A percentile compares a stretch with the other conserved stretches of the same genome.
Conservation (phyloP, 495 filamentous ascomycete genomes). For the Recurvomyces mirabilis region DNA sequence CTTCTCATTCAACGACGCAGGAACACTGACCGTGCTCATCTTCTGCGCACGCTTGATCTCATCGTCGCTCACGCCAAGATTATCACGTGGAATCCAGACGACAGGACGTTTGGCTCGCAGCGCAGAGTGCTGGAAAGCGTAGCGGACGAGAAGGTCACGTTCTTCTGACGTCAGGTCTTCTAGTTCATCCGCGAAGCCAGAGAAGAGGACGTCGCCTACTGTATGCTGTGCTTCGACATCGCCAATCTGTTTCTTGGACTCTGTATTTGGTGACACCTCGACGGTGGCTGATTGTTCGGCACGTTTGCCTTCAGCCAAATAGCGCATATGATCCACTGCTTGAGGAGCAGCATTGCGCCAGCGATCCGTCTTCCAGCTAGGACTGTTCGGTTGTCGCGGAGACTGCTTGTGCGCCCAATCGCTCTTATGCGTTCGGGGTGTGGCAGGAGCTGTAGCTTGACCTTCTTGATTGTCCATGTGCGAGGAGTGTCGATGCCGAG, state of each 20-base stretch:
- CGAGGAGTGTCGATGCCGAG: not conserved
- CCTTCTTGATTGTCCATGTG: not conserved
- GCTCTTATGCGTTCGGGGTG: no score
- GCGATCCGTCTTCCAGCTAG: constrained; percentile 28
- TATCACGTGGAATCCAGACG: constrained; percentile 90
- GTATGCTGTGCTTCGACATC: constrained; percentile 59
- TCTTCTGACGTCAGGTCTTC: constrained; percentile 90
- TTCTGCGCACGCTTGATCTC: constrained; percentile 64
- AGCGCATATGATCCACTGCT: constrained; percentile 1
- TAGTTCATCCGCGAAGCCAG: constrained; percentile 78
- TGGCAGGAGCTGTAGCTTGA: not conserved
- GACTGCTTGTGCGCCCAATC: not conserved
- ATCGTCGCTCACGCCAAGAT: constrained; percentile 82
- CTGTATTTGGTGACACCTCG: constrained; percentile 4
- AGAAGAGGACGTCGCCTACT: constrained; percentile 71
- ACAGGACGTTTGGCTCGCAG: constrained; percentile 74
- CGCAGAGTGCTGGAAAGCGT: constrained; percentile 85
- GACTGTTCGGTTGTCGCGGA: constrained; percentile 25
- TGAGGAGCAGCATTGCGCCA: constrained; percentile 5
- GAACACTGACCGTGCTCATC: constrained; percentile 27
- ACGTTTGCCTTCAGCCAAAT: constrained; percentile 4
- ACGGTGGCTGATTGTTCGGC: not conserved
- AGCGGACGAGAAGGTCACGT: constrained; percentile 72
- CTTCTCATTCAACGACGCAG: no score
- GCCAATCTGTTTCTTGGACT: not conserved